These are phyloP conservation scores for Pseudonitzschia multistriata DNA, from an alignment of 108 stramenopile genomes.

Conservation along the genomic window DNA sequence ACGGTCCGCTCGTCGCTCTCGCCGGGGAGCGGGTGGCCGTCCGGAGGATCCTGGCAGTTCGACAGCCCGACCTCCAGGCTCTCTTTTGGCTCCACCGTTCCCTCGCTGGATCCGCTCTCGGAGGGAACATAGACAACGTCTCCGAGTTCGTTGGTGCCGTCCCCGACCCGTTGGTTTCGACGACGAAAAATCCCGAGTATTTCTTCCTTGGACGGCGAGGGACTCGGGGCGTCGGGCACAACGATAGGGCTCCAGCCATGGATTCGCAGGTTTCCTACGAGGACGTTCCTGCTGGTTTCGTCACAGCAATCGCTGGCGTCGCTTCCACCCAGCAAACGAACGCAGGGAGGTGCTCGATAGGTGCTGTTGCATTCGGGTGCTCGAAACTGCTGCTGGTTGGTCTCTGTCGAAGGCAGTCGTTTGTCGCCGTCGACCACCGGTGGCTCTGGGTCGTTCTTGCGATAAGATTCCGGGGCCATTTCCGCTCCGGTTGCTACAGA, in stretches of 20 bases:
- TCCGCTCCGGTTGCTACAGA: too few species aligned
- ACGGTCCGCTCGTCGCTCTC: neutral
- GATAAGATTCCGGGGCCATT: too few species aligned
- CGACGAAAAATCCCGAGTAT: conserved; percentile 10
- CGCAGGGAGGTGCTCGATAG: neutral
- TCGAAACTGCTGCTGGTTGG: neutral
- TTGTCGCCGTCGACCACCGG: too few species aligned
- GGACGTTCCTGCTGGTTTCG: neutral
- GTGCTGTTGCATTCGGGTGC: neutral
- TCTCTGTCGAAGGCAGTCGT: too few species aligned
- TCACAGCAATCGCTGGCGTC: neutral
- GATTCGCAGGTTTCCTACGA: neutral
- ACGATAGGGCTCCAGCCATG: conserved; percentile 8
- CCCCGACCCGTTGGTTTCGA: neutral
- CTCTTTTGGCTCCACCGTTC: conserved; percentile 25
- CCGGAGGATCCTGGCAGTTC: neutral
- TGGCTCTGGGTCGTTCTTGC: too few species aligned
- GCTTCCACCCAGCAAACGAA: neutral
- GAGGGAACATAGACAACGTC: conserved; percentile 1
- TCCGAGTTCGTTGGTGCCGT: neutral
- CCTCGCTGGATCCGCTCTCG: conserved; percentile 25
- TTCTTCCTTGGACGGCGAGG: conserved; percentile 6
- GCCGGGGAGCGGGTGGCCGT: neutral
- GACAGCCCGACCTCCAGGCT: conserved; percentile 21
- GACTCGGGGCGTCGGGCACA: conserved; percentile 2